Conservation (phyloP, 2,329 filamentous ascomycete genomes). For the Cercospora berteroae region DNA sequence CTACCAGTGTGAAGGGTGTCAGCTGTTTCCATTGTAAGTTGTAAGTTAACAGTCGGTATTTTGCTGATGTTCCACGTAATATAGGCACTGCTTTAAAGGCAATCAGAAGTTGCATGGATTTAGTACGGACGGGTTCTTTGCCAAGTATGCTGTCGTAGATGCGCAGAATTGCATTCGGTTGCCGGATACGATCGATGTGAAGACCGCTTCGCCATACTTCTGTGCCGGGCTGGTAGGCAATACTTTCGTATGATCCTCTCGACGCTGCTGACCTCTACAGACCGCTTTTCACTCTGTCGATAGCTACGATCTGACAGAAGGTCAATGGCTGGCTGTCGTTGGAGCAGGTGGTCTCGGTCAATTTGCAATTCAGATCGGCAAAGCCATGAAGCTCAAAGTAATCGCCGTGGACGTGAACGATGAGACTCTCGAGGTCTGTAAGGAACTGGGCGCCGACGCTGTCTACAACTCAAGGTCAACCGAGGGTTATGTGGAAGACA, state of each 20-base stretch:
- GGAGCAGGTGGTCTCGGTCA: background rate
- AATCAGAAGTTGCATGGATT: background rate
- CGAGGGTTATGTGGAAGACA: background rate
- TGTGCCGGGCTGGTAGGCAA: background rate
- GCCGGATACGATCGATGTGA: background rate
- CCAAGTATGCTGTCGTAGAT: background rate
- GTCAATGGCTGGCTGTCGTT: background rate
- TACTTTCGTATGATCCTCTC: background rate
- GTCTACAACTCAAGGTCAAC: background rate
- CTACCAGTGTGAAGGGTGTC: background rate
- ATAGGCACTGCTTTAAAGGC: background rate
- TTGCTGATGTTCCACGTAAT: background rate
- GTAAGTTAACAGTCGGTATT: background rate
- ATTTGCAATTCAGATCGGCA: background rate
- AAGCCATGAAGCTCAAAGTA: background rate
- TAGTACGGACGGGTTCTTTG: background rate
- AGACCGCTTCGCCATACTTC: background rate
- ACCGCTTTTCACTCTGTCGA: background rate
- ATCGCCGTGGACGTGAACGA: background rate
- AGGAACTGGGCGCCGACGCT: background rate
- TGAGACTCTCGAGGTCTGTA: background rate
- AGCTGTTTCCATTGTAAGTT: background rate
- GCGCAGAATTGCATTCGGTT: background rate
- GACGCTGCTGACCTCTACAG: background rate
- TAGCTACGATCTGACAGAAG: background rate